Base-by-base conservation (phyloP, 2,329 filamentous ascomycete species). In the Claviceps digitariae region DNA sequence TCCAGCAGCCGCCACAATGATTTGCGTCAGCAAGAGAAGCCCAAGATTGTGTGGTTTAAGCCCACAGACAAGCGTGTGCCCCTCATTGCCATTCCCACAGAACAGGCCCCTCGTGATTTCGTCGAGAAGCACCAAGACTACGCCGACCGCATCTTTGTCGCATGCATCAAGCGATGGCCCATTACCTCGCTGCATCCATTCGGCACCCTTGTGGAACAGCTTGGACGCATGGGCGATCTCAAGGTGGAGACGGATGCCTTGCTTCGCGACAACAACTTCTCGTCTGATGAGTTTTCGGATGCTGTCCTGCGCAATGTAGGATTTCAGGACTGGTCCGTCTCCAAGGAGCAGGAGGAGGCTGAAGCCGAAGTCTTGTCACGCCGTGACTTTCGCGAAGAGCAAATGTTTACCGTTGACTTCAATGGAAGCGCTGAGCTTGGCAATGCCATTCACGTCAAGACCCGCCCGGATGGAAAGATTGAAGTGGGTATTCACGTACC, bases 31-130 rank as follows among this genome's bases (percentile, higher is more conserved):
- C 90, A 94, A 67, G 93, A 98, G 59, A 96, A 96, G 73, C 93
- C 93, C 58, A 98, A 98, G 82, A 98, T 98, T 71, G 93, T 98
- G 44, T 98, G 93, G 93, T 98, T 98, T 76, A 98, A 98, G 77
- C 93, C 93, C 55, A 98, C 93, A 1, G 93, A 98, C 72, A 97
- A 98, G 80, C 89, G 93, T 65, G 93, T 98, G 48, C 93, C 93
- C 50, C 77, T 98, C 59, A 98, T 98, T 69, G 93, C 93, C 52
- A 98, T 98, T 59, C 93, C 93, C 1, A 98, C 93, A 3, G 93
- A 98, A 69, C 93, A 98, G 72, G 93, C 93, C 9, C 93, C 93
- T 21, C 86, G 90, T 38, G 93, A 97, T 71, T 98, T 98, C 63
- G 93, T 98, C 29, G 93, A 98, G 74, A 95, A 93, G 70, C 93